Evolutionary conservation across 257 asterid genomes (phyloP).

Genomic region (Jasminum sambac): DNA sequence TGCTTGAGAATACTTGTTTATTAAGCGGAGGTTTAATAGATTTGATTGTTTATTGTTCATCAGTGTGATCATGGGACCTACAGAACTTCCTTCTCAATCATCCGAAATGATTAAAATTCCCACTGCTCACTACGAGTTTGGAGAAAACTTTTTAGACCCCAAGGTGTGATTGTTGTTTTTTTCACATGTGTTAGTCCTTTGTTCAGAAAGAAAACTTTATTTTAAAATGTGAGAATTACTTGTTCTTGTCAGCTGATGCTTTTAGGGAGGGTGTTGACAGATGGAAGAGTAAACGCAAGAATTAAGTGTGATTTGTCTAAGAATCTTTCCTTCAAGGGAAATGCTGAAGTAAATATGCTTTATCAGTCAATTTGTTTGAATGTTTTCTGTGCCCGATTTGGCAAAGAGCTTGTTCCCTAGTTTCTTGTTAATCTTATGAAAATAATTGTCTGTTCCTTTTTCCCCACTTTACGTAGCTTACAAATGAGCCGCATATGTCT

Average conservation of each 20-base stretch:
- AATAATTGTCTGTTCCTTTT: neutral
- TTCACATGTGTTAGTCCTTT: constrained; percentile 17
- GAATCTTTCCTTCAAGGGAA: constrained; percentile 79
- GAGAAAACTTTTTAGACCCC: constrained; percentile 89
- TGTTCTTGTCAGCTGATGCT: constrained; percentile 76
- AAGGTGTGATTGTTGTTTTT: constrained; percentile 37
- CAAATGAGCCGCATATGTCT: constrained; percentile 92
- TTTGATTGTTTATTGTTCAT: constrained; percentile 22
- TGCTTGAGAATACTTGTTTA: neutral
- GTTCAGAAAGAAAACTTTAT: constrained; percentile 5
- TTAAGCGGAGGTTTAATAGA: constrained; percentile 1
- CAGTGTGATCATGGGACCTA: constrained; percentile 96
- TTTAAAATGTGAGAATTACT: constrained; percentile 25
- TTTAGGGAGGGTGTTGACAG: constrained; percentile 82
- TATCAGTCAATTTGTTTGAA: constrained; percentile 20
- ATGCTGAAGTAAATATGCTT: constrained; percentile 68
- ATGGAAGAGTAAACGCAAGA: constrained; percentile 93
- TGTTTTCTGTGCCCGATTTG: constrained; percentile 11
- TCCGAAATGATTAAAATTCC: constrained; percentile 83
- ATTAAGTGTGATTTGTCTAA: constrained; percentile 87
- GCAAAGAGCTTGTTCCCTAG: neutral
- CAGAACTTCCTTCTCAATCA: constrained; percentile 90
- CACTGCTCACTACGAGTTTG: constrained; percentile 90
- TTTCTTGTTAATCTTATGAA: neutral
- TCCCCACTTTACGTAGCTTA: constrained; percentile 53